Conservation (phyloP, 108 stramenopile genomes). For the Fragilaria crotonensis region DNA sequence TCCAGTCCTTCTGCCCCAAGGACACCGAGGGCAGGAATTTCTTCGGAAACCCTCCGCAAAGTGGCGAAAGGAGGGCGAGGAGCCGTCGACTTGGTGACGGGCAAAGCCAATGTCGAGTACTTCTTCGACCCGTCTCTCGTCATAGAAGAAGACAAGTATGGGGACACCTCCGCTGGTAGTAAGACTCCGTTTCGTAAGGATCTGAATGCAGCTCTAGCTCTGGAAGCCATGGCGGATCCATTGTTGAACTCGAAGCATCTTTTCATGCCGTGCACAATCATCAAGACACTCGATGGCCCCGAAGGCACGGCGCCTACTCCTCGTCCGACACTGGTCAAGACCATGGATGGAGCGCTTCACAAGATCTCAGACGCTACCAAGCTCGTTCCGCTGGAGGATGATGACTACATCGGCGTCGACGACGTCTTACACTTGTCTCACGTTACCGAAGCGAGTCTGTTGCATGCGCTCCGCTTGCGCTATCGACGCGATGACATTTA, state of each 20-base stretch:
- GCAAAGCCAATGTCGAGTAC: slow-evolving; percentile 78
- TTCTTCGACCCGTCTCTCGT: slow-evolving; percentile 73
- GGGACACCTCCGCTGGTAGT: not conserved
- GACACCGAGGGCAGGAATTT: too few relatives aligned
- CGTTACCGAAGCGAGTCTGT: slow-evolving; percentile 75
- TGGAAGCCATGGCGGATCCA: slow-evolving; percentile 13
- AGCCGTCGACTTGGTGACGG: too few relatives aligned
- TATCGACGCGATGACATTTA: slow-evolving; percentile 90
- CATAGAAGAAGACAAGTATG: slow-evolving; percentile 24
- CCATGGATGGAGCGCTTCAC: slow-evolving; percentile 73
- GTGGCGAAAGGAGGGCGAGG: too few relatives aligned
- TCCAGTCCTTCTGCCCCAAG: too few relatives aligned
- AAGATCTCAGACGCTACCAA: slow-evolving; percentile 54
- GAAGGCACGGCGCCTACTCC: slow-evolving; percentile 6
- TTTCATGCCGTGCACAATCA: slow-evolving; percentile 71
- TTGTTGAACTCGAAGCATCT: slow-evolving; percentile 51
- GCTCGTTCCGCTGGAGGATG: slow-evolving; percentile 49
- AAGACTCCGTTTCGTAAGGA: not conserved
- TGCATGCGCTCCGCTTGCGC: slow-evolving; percentile 81
- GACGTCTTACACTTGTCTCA: slow-evolving; percentile 80
- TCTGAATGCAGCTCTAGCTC: not conserved
- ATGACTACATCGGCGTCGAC: slow-evolving; percentile 67
- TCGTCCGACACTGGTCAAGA: slow-evolving; percentile 75
- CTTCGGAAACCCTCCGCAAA: too few relatives aligned
- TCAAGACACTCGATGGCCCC: slow-evolving; percentile 53